phyloP scores from a whole-genome alignment of 179 eudicot species.

The Actinidia polygama region DNA sequence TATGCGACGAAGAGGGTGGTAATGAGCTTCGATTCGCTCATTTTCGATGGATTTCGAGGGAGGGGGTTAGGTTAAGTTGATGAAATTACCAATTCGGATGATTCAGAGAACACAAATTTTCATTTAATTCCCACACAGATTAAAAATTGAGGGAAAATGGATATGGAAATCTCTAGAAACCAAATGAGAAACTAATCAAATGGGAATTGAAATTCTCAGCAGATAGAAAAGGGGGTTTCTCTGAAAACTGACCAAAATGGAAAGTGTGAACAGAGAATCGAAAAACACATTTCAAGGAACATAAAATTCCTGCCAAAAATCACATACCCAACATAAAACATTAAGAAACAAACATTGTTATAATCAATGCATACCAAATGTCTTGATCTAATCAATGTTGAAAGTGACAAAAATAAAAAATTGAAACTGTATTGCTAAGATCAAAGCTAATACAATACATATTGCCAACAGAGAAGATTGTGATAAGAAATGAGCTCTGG shows the following conservation, averaged over 20 bases:
- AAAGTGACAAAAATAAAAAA: not conserved
- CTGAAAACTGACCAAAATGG: too few species aligned
- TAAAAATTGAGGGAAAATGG: not conserved
- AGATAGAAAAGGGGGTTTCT: too few species aligned
- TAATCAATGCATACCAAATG: not conserved
- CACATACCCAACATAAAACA: too few species aligned
- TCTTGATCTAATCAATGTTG: not conserved
- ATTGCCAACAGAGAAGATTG: too few species aligned
- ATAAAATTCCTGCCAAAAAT: conserved; percentile 23
- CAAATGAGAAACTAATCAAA: not conserved
- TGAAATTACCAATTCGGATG: not conserved
- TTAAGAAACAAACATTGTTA: not conserved
- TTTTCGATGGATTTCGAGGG: conserved; percentile 11
- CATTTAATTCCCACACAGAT: not conserved
- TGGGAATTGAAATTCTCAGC: too few species aligned
- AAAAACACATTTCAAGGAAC: conserved; percentile 13
- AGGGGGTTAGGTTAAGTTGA: not conserved
- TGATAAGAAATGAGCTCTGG: not conserved
- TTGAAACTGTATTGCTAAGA: not conserved
- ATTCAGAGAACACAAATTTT: not conserved
- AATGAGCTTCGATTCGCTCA: conserved; percentile 37
- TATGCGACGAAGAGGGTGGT: conserved; percentile 33
- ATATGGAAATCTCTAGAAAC: not conserved
- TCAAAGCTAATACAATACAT: too few species aligned
- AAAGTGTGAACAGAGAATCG: too few species aligned